These are phyloP conservation scores for Isoetes engelmannii DNA, from an alignment of 83 land plant genomes.

Conservation along the genomic window DNA sequence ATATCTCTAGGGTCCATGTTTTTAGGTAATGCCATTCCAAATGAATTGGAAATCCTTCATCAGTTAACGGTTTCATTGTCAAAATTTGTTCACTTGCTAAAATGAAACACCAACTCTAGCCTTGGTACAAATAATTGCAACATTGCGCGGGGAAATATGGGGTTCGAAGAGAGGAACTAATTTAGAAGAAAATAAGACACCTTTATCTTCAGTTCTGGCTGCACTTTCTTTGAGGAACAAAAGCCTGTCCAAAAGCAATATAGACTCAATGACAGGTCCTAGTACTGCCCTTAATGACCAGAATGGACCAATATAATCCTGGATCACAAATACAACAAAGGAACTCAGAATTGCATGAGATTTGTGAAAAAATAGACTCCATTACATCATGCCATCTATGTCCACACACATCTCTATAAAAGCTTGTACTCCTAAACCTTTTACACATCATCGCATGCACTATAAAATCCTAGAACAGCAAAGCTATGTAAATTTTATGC, in stretches of 20 bases:
- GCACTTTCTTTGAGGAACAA: constrained; percentile 72
- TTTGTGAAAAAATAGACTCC: neutral
- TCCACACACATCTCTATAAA: too few species aligned
- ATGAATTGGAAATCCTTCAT: too few species aligned
- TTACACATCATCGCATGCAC: too few species aligned
- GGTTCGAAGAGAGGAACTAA: constrained; percentile 81
- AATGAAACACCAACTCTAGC: too few species aligned
- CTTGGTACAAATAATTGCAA: constrained; percentile 48
- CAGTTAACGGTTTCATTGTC: too few species aligned
- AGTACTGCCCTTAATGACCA: constrained; percentile 80
- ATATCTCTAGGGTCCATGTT: too few species aligned
- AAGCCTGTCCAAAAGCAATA: constrained; percentile 71
- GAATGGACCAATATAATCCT: constrained; percentile 73
- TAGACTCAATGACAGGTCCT: constrained; percentile 78
- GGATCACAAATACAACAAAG: constrained; percentile 10
- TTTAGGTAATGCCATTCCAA: too few species aligned
- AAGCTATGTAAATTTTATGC: too few species aligned
- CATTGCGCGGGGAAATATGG: constrained; percentile 67
- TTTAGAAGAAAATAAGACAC: constrained; percentile 18
- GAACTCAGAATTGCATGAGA: neutral
- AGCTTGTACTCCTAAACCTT: too few species aligned
- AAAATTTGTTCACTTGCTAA: too few species aligned
- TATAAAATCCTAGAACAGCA: too few species aligned
- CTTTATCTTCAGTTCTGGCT: neutral
- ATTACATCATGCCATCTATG: too few species aligned